Evolutionary conservation across 2,329 filamentous ascomycete species (phyloP), one percentile per base, ranked within the genome.

Genomic region (Camillea tinctor): DNA sequence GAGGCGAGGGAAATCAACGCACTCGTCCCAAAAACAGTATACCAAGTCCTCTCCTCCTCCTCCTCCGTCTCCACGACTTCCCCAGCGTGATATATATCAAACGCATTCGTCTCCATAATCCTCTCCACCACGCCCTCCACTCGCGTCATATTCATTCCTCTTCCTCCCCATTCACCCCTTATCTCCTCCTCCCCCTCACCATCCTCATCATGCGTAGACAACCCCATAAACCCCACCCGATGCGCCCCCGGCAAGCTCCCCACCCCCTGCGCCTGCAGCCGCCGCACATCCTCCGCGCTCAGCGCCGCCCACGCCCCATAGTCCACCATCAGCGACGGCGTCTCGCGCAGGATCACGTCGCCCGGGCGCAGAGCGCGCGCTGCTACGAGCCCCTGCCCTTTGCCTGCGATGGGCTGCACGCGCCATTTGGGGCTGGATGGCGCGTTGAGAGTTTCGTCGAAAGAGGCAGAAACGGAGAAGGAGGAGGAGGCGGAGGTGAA

Each of bases 1-100:
- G 55, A 30, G 20, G 44, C 4, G 19, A 3, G 50, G 6, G 55
- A n/a, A n/a, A n/a, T n/a, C 11, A 11, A 62, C 73, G 55, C 26
- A 74, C 72, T 75, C 57, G 75, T 72, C 5, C 76, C 74, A 56
- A 78, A 79, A n/a, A 77, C 71, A 56, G 72, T 71, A 60, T 73
- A 77, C 57, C 76, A 74, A 17, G 40, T 58, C 49, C 57, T 50
- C 13, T 52, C 50, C n/a, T 60, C 54, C 23, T 68, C 68, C 36
- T 74, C 62, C 30, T 68, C 59, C 21, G 68, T 68, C 54, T 58
- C 52, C 7, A 53, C n/a, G 26, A 59, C 50, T n/a, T 72, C 68
- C n/a, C 68, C 71, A 21, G 61, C 63, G 11, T 71, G 59, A 40
- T 74, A 71, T 26, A 78, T 73, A 54, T 78, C 76, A 52, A 78